These are phyloP conservation scores for Chrysosphaeria jannelii DNA, from an alignment of 2,329 filamentous ascomycete species.

Conservation along the genomic window DNA sequence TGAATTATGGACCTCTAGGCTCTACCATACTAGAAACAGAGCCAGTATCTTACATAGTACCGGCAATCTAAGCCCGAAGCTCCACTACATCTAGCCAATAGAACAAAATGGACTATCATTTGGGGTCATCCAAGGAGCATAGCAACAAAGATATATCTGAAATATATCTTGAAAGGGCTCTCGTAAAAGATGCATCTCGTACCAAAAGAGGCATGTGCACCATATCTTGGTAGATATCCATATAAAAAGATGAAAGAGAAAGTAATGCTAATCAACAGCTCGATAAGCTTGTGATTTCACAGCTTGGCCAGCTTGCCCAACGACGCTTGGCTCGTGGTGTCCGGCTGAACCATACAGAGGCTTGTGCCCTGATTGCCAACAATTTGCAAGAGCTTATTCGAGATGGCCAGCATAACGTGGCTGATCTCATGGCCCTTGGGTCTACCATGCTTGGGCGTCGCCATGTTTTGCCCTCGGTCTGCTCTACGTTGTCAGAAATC, in stretches of 20 bases:
- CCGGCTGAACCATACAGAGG: conserved; percentile 70
- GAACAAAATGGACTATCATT: too few relatives aligned
- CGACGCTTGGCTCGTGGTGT: conserved; percentile 64
- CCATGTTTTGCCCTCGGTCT: conserved; percentile 64
- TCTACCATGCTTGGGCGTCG: conserved; percentile 78
- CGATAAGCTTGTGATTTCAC: conserved; percentile 84
- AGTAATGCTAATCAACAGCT: conserved; percentile 26
- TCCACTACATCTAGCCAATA: too few relatives aligned
- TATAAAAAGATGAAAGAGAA: too few relatives aligned
- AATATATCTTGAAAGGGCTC: conserved; percentile 11
- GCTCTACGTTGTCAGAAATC: conserved; percentile 48
- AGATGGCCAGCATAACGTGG: conserved; percentile 76
- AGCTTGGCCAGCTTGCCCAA: conserved; percentile 68
- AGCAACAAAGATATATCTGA: too few relatives aligned
- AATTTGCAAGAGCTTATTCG: conserved; percentile 90
- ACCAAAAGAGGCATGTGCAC: conserved; percentile 9
- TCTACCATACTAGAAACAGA: too few relatives aligned
- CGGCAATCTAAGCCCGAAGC: too few relatives aligned
- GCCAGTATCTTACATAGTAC: too few relatives aligned
- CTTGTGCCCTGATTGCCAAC: conserved; percentile 54
- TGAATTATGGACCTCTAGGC: too few relatives aligned
- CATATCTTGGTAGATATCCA: background rate
- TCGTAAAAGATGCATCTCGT: conserved; percentile 9
- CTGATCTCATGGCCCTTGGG: conserved; percentile 78
- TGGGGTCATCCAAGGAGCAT: too few relatives aligned